Base-by-base conservation (phyloP, 202 grass and related monocot species). In the Saccharum hybrid region DNA sequence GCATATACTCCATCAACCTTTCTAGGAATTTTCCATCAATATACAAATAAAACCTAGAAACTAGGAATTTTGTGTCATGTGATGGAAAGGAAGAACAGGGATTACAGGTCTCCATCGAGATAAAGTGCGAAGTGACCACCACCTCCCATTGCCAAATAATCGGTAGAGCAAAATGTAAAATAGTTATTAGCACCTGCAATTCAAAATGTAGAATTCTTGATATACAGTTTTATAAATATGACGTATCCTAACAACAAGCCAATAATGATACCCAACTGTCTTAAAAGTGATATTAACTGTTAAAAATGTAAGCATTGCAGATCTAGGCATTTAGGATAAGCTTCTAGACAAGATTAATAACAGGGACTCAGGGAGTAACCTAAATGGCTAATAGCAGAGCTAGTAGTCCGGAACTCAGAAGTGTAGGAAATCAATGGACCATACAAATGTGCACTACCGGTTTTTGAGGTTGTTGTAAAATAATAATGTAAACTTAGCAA, bases 101-200 rank as follows among this genome's bases (percentile, higher is more conserved):
- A 87, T 94, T 83, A 99, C 96, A 99, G 91, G 76, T 99, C 91
- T 82, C 83, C 91, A 77, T 88, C 91, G 5, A 99, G 90, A 85
- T 99, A 96, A 63, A 99, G 93, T 23, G 93, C 93, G 63, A 99
- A 99, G 76, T 96, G 96, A 77, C 89, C 89, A 59, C 96, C 96
- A 71, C 96, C 96, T 43, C 96, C 96, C 88, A 99, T 81, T 37
- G 93, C 96, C 88, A 99, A 81, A 79, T 88, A 98, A 16, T 98
- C 83, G 0, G 83, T 74, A n/a, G 92, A 84, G 52, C 93, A 99
- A 49, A 92, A 79, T 6, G 93, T 99, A 84, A 96, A 99, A 86
- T 99, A 96, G 77, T 90, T 90, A 91, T 99, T 99, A 78, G 84
- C 81, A 94, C 96, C 96, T 99, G 78, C 74, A 88, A 68, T 49